These are phyloP conservation scores for Penicillium flavigenum DNA, from an alignment of 495 filamentous ascomycete species.

Conservation along the genomic window DNA sequence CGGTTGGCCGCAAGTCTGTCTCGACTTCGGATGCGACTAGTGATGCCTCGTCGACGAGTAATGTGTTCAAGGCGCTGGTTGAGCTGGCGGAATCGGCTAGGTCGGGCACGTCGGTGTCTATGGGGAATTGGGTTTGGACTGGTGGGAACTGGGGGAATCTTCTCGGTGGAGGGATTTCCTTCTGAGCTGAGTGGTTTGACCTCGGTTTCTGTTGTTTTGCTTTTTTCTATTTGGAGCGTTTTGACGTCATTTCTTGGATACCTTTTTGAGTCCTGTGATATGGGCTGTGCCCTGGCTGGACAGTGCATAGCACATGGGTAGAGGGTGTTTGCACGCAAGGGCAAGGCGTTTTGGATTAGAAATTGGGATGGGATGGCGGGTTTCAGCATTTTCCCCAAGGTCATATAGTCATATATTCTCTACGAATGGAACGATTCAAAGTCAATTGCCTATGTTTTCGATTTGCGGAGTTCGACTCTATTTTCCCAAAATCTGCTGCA, in stretches of 20 bases:
- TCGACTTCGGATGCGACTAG: slow-evolving; percentile 31
- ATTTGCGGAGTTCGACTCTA: slow-evolving; percentile 1
- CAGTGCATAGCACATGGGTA: slow-evolving; percentile 26
- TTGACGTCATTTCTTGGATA: slow-evolving; percentile 10
- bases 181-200: slow-evolving; percentile 23
- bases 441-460: not conserved
- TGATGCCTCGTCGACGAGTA: slow-evolving; percentile 34
- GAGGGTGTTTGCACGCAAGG: not conserved
- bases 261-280: slow-evolving; percentile 1
- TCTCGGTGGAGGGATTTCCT: slow-evolving; percentile 41
- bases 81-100: slow-evolving; percentile 39
- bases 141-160: slow-evolving; percentile 47
- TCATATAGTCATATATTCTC: not conserved
- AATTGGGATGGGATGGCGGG: not conserved
- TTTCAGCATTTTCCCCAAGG: not conserved
- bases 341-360: slow-evolving; percentile 1
- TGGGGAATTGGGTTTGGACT: slow-evolving; percentile 51
- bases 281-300: slow-evolving; percentile 2
- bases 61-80: slow-evolving; percentile 43
- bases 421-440: slow-evolving; percentile 5
- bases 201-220: slow-evolving; percentile 7
- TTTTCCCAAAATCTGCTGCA: slow-evolving; percentile 54
- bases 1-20: slow-evolving; percentile 41
- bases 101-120: slow-evolving; percentile 36
- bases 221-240: slow-evolving; percentile 23